Base-by-base conservation (phyloP, 805 yeast species). In the Wickerhamomyces pijperi region DNA sequence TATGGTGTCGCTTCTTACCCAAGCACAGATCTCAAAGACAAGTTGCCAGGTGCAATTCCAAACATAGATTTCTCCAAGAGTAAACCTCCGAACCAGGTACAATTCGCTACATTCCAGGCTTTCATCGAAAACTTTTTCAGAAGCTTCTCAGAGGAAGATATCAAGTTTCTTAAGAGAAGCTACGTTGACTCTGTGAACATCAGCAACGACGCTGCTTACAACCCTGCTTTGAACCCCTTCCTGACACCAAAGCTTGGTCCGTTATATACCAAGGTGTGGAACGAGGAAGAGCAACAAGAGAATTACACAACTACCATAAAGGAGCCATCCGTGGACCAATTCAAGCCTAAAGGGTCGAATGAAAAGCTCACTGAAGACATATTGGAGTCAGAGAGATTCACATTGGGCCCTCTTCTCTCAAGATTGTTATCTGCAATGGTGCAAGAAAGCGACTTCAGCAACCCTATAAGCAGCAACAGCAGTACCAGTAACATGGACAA, bases 1-100 rank as follows among this genome's bases (percentile, higher is more conserved):
- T 86, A 78, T 51, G 95, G 83, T 3, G 98, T 92, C 14, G 83
- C 92, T 0, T 77, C 88, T n/a, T 92, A 77, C 55, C 98, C 98
- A 0, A 73, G 78, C 25, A 67, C 68, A 32, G 95, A 88, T 53
- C 63, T 92, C 35, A 67, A 75, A 46, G 81, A 77, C 40, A 59
- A 82, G 44, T 64, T 92, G 23, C 95, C 98, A 0, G 99, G 98
- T 3, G 75, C 68, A 28, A 78, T 87, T 19, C 98, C 98, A 11
- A 78, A 83, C 56, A 72, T 70, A 40, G 97, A 92, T 59, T 86
- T 84, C 41, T 79, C 95, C 5, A 76, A 77, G 45, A 75, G 79
- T 13, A 90, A 88, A 52, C 88, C 88, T 16, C 61, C 86, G 2
- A 90, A 86, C 58, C 98, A 92, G 62, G 92, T 90, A 15, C 96